Evolutionary conservation across 305 asterid species (phyloP).

Genomic region (Fraxinus floribunda): DNA sequence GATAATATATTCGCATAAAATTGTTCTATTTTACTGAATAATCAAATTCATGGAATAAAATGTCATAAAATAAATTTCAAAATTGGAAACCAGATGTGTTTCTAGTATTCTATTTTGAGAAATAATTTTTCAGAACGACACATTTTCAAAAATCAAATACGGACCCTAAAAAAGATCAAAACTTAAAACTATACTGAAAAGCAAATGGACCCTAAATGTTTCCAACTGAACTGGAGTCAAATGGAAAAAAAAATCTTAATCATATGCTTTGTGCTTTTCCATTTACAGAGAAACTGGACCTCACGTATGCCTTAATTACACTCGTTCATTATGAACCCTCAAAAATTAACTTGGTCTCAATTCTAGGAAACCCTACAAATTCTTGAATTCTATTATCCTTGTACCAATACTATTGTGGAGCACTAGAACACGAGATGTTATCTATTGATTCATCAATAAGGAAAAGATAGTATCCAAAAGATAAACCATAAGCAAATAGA

Average conservation of each 20-base stretch:
- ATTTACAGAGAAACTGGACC: not conserved
- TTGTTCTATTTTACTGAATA: not conserved
- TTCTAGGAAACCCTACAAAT: not conserved
- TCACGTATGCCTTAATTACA: not conserved
- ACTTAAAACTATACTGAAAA: not conserved
- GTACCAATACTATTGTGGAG: not conserved
- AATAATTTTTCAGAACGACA: not conserved
- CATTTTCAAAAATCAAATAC: not conserved
- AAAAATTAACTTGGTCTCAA: not conserved
- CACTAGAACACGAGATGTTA: conserved; percentile 5
- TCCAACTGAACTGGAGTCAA: not conserved
- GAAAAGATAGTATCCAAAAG: not conserved
- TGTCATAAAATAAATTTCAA: no score
- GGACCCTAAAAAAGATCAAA: not conserved
- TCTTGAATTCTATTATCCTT: not conserved
- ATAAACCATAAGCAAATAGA: not conserved
- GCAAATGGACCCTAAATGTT: not conserved
- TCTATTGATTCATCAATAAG: not conserved
- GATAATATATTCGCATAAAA: not conserved
- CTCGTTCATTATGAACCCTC: not conserved
- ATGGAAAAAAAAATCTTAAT: not conserved
- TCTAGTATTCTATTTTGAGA: not conserved
- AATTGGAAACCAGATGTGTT: not conserved
- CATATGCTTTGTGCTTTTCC: not conserved
- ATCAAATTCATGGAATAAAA: not conserved